Evolutionary conservation across 1,139 yeast species (phyloP), one percentile per base, ranked within the genome.

Genomic region (Lodderomyces jiufengensis): DNA sequence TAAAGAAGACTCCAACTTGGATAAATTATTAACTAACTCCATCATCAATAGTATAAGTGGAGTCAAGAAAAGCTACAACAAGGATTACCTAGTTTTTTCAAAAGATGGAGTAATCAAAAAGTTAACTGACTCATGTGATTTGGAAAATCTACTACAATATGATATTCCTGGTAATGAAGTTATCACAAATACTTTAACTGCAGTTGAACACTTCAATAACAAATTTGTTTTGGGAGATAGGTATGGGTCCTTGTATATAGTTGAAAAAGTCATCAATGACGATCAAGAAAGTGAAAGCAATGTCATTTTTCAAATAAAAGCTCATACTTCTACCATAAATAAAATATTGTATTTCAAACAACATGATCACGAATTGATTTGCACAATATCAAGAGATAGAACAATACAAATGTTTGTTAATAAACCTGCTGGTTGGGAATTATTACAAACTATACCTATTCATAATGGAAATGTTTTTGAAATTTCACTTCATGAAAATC

Each of bases 371-470:
- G 49, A 57, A 24, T 57, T 71, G 30, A 47, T 70, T 2, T 63
- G 66, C 14, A 68, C 73, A 33, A 70, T 76, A 27, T 74, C 84
- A 3, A 59, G 85, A 25, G 86, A 80, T 51, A 52, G 85, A 31
- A 79, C 79, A 63, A 69, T 80, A 27, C 86, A 80, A 50, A 51
- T 80, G 0, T 77, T 76, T 40, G 44, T 39, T 25, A 33, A 44
- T 2, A 31, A 27, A 7, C 36, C 36, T 2, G 27, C 36, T 3
- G 39, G 44, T 0, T 80, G 84, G 84, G 66, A 63, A 8, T 52
- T 80, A 6, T 52, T 70, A 24, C 83, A 78, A 48, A 80, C 87
- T 0, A 50, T 79, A 15, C 72, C 76, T 0, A 57, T 70, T 3
- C 86, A 80, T 48, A 76, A 73, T 37, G 84, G 80, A 1, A 78